Conservation (phyloP, 2,329 filamentous ascomycete species). For the Calonectria fujianensis region DNA sequence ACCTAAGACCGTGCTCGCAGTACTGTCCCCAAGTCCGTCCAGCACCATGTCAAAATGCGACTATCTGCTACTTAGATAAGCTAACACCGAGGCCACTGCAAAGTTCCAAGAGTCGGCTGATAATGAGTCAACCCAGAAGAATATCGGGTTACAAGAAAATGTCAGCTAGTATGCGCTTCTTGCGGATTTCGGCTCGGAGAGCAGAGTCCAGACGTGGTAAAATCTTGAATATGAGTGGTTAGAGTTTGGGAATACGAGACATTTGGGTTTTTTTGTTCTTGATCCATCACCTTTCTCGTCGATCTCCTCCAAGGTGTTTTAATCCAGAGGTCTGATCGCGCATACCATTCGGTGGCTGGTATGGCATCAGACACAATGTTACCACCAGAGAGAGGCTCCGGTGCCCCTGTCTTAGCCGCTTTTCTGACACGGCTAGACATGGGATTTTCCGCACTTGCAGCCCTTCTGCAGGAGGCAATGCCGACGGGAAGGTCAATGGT, state of each 20-base stretch:
- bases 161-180: not conserved
- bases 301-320: not conserved
- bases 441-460: not conserved
- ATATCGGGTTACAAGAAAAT: not conserved
- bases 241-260: not conserved
- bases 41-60: not conserved
- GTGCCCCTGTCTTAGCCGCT: not conserved
- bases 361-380: not conserved
- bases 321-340: conserved; percentile 11
- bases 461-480: not conserved
- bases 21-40: not conserved
- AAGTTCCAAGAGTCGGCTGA: not conserved
- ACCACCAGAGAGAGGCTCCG: not conserved
- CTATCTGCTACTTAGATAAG: not conserved
- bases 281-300: not conserved
- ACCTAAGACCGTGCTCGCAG: not conserved
- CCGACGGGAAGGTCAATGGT: not conserved
- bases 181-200: not conserved
- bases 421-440: not conserved
- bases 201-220: not conserved
- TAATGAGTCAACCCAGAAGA: not conserved
- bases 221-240: not conserved
- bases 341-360: conserved; percentile 5
- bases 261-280: not conserved
- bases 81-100: not conserved